Evolutionary conservation across 495 filamentous ascomycete species (phyloP).

Genomic region (Patellaria atrata): DNA sequence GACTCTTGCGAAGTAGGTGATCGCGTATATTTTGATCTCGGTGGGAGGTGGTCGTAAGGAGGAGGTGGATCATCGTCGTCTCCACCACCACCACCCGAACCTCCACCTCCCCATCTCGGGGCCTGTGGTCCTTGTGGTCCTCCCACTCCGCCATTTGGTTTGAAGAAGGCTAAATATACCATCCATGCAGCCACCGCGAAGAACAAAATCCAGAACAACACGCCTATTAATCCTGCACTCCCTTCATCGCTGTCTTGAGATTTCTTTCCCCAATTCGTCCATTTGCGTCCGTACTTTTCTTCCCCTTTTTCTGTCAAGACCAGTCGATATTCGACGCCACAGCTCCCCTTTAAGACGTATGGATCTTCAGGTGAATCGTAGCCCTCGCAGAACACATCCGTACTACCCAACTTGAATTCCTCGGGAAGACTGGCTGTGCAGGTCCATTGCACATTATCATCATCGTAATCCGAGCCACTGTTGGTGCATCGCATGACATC

Average conservation of each 20-base stretch:
- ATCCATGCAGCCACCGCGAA: slow-evolving; percentile 36
- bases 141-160: not conserved
- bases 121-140: slow-evolving; percentile 16
- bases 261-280: slow-evolving; percentile 11
- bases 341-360: slow-evolving; percentile 77
- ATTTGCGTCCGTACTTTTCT: slow-evolving; percentile 36
- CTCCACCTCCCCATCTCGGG: slow-evolving; percentile 34
- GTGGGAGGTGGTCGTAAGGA: slow-evolving; percentile 43
- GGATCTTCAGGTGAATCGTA: slow-evolving; percentile 61
- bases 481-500: slow-evolving; percentile 84
- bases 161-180: slow-evolving; percentile 31
- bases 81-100: slow-evolving; percentile 36
- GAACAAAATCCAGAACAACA: slow-evolving; percentile 28
- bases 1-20: slow-evolving; percentile 24
- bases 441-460: slow-evolving; percentile 60
- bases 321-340: slow-evolving; percentile 84
- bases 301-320: slow-evolving; percentile 71
- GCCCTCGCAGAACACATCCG: slow-evolving; percentile 89
- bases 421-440: slow-evolving; percentile 66
- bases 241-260: slow-evolving; percentile 9
- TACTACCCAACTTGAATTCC: slow-evolving; percentile 77
- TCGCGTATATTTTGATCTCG: slow-evolving; percentile 28
- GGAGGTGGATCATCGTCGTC: slow-evolving; percentile 43
- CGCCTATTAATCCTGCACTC: slow-evolving; percentile 2
- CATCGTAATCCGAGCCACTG: slow-evolving; percentile 39